Percentiles rank a stretch among this genome's conserved stretches.
Evolutionary conservation across 2,329 filamentous ascomycete genomes (phyloP).

Genomic region (Emergomyces orientalis): DNA sequence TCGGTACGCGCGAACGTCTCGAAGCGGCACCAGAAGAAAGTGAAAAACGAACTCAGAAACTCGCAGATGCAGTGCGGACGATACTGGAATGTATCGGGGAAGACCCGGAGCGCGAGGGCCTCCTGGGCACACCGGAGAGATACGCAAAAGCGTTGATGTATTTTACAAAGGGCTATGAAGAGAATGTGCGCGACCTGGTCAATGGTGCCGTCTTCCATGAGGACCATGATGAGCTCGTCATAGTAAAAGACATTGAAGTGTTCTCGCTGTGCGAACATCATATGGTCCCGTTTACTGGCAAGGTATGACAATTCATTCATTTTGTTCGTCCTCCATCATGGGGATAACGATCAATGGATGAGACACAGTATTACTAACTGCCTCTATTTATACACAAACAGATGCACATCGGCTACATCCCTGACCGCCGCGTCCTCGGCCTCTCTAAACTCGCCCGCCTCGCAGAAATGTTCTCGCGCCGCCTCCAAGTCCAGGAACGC

Average conservation of each 20-base stretch:
- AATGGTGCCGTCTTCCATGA: constrained; percentile 94
- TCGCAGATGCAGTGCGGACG: constrained; percentile 54
- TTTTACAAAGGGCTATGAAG: constrained; percentile 94
- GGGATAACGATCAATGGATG: neutral
- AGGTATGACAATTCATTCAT: constrained; percentile 47
- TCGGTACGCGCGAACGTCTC: constrained; percentile 43
- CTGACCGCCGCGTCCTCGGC: constrained; percentile 79
- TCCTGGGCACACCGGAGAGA: constrained; percentile 62
- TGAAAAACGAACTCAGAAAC: constrained; percentile 48
- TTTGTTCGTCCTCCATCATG: neutral
- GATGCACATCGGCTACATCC: constrained; percentile 99
- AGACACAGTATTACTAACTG: constrained; percentile 4
- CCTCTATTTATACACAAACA: constrained; percentile 28
- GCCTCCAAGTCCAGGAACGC: constrained; percentile 91
- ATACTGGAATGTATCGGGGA: constrained; percentile 59
- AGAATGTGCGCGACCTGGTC: constrained; percentile 84
- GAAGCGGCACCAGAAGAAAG: constrained; percentile 51
- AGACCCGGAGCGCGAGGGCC: constrained; percentile 54
- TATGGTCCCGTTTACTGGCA: constrained; percentile 89
- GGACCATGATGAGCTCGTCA: constrained; percentile 93
- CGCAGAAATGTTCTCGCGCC: constrained; percentile 89
- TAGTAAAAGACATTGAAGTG: constrained; percentile 94
- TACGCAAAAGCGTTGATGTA: constrained; percentile 94
- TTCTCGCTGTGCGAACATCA: constrained; percentile 96
- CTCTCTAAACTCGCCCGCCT: constrained; percentile 93